Evolutionary conservation across 2,329 filamentous ascomycete genomes (phyloP), one percentile per base, ranked within the genome.

Genomic region (Ophiostoma ulmi): DNA sequence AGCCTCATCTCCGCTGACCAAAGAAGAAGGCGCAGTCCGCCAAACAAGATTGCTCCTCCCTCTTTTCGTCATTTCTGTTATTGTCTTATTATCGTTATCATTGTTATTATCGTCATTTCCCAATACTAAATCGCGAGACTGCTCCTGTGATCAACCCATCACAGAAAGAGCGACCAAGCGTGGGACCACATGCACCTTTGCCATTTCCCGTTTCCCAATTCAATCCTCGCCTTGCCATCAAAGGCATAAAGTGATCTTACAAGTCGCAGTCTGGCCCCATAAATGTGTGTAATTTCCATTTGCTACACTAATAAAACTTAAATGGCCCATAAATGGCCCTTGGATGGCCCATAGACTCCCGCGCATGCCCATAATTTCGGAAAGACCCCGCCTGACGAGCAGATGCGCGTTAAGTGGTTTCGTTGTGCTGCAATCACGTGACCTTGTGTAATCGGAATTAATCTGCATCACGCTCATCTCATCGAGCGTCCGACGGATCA

Each of bases 1-100:
- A 70, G 69, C 64, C 69, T 68, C 69, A 68, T 68, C 65, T 68
- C 70, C n/a, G 64, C 52, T 64, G 69, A 64, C 69, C 38, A 52
- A 70, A 70, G 26, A 22, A 68, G 69, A 70, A 70, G 52, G 69
- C 69, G 69, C 69, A 70, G 69, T 36, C 39, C 64, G 17, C 64
- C 55, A 38, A 65, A 31, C 69, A 66, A 70, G 63, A 70, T 48
- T 63, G 63, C 35, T 39, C 39, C 52, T 20, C 44, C 44, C 44
- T 48, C 8, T 7, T 39, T 39, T 14, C 35, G 14, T 11, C 5
- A 11, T 26, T 58, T 8, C 14, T 13, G 48, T 20, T 26, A 10
- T 22, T 26, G 26, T 58, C 6, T 10, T 31, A 61, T 14, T 26
- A 26, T 26, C 26, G 26, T 31, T 31, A 31, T 31, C 31, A 26